Conservation (phyloP, 2,329 filamentous ascomycete genomes). For the Paecilomyces fulvus region DNA sequence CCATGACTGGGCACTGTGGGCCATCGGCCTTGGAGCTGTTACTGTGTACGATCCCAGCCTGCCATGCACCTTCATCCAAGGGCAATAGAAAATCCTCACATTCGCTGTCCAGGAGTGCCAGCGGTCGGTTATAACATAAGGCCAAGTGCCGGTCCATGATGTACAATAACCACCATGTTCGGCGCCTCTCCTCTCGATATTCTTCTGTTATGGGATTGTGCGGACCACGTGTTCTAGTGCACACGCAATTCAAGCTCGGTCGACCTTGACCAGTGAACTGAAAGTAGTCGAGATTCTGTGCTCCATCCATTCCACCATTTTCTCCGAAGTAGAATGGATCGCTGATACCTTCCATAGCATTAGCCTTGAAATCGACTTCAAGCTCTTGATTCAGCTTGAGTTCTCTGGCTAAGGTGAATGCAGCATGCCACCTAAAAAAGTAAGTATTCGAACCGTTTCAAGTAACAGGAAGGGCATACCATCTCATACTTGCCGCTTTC, state of each 20-base stretch:
- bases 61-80: conserved; percentile 79
- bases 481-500: conserved; percentile 81
- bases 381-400: conserved; percentile 79
- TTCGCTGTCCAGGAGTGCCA: conserved; percentile 83
- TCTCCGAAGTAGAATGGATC: conserved; percentile 23
- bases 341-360: conserved; percentile 28
- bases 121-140: conserved; percentile 81
- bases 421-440: conserved; percentile 62
- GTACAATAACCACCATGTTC: conserved; percentile 92
- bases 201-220: conserved; percentile 56
- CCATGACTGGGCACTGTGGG: conserved; percentile 72
- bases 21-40: conserved; percentile 52
- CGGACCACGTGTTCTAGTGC: conserved; percentile 18
- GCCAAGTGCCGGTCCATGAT: conserved; percentile 83
- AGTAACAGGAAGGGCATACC: conserved; percentile 34
- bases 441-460: too few species aligned
- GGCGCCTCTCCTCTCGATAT: conserved; percentile 76
- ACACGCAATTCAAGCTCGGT: conserved; percentile 6
- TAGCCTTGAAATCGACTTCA: conserved; percentile 40
- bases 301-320: conserved; percentile 6
- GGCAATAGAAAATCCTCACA: conserved; percentile 75
- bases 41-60: conserved; percentile 66
- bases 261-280: neutral
- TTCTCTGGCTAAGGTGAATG: conserved; percentile 83
- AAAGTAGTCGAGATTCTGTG: neutral